A percentile compares a stretch with the other conserved stretches of the same genome.
These are phyloP conservation scores for Ceratobasidium sp. DNA, from an alignment of 1,284 basidiomycete species.

Conservation along the genomic window DNA sequence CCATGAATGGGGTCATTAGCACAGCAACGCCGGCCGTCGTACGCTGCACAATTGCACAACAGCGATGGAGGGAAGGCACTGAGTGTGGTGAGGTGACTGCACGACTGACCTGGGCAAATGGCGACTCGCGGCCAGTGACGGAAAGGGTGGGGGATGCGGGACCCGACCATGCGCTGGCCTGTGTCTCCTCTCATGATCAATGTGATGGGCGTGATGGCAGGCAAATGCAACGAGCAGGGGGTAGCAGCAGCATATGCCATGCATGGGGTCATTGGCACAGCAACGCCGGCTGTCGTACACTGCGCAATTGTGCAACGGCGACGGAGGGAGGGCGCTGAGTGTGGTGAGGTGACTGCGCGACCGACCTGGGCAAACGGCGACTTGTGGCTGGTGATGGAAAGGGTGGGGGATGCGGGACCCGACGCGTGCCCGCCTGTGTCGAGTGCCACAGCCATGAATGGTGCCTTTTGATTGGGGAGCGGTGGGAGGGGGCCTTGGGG, in stretches of 20 bases:
- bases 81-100: no score
- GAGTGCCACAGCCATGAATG: conserved; percentile 10
- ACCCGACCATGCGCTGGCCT: background rate
- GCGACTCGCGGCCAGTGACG: background rate
- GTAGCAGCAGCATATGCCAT: background rate
- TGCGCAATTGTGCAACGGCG: background rate
- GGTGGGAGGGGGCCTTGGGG: conserved; percentile 19
- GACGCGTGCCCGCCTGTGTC: background rate
- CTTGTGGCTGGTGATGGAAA: background rate
- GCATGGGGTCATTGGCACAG: background rate
- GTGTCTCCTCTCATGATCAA: background rate
- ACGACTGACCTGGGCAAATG: background rate
- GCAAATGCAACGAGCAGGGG: background rate
- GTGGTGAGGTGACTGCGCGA: background rate
- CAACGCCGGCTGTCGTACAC: background rate
- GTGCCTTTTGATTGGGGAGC: background rate
- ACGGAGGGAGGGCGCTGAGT: background rate
- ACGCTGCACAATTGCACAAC: background rate
- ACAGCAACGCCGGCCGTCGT: background rate
- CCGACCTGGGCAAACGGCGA: background rate
- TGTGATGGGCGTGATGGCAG: background rate
- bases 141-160: conserved; percentile 13
- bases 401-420: conserved; percentile 11
- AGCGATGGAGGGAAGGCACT: background rate
- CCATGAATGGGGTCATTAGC: background rate